Evolutionary conservation across 2,329 filamentous ascomycete genomes (phyloP).

Genomic region (Venturia nashicola): DNA sequence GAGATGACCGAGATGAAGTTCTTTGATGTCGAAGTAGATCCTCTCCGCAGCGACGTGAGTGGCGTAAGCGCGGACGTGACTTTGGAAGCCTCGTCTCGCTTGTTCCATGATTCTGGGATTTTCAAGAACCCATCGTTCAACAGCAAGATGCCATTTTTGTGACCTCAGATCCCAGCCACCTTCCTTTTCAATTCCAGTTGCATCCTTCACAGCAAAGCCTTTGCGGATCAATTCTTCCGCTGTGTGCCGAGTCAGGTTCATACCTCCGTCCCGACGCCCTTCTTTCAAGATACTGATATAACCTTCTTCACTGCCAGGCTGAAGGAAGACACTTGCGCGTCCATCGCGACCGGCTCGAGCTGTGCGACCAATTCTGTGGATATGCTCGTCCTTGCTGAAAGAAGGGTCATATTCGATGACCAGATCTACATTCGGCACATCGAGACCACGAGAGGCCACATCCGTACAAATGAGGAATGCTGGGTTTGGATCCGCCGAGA

Average conservation of each 20-base stretch:
- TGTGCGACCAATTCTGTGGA: slow-evolving; percentile 89
- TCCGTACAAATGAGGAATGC: slow-evolving; percentile 87
- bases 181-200: slow-evolving; percentile 17
- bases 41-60: slow-evolving; percentile 84
- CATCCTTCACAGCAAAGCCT: slow-evolving; percentile 38
- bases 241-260: slow-evolving; percentile 49
- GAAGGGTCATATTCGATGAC: slow-evolving; percentile 95
- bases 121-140: slow-evolving; percentile 53
- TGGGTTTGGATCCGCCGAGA: slow-evolving; percentile 60
- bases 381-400: slow-evolving; percentile 84
- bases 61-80: slow-evolving; percentile 86
- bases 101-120: slow-evolving; percentile 62
- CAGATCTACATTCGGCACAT: slow-evolving; percentile 87
- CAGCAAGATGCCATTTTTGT: slow-evolving; percentile 54
- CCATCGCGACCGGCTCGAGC: slow-evolving; percentile 84
- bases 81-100: slow-evolving; percentile 76
- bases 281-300: slow-evolving; percentile 72
- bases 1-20: slow-evolving; percentile 81
- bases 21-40: slow-evolving; percentile 79
- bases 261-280: slow-evolving; percentile 51
- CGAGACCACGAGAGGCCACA: slow-evolving; percentile 87
- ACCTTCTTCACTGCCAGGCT: slow-evolving; percentile 82
- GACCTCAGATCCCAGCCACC: slow-evolving; percentile 50
- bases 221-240: slow-evolving; percentile 56
- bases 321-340: slow-evolving; percentile 76